phyloP scores from a whole-genome alignment of 495 filamentous ascomycete species.

The Annulohypoxylon bovei region DNA sequence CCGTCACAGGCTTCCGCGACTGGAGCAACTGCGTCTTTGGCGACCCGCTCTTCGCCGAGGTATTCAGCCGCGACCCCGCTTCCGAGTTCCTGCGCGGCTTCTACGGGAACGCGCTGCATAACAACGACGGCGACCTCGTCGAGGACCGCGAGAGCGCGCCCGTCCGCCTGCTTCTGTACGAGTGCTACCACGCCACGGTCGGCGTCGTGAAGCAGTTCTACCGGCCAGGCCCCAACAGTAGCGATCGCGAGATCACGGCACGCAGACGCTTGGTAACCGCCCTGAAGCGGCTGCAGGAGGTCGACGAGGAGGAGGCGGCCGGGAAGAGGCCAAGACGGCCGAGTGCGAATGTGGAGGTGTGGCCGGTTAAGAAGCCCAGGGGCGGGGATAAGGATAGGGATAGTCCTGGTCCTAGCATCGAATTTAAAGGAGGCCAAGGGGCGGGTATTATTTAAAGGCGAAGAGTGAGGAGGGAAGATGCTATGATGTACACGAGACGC shows the following conservation, averaged over 20 bases:
- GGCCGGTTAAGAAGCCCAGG: conserved; percentile 41
- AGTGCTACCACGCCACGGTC: conserved; percentile 58
- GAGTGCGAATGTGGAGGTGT: conserved; percentile 43
- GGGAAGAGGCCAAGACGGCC: conserved; percentile 43
- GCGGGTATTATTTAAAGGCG: not conserved
- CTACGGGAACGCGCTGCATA: conserved; percentile 5
- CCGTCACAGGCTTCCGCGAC: conserved; percentile 51
- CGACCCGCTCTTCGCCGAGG: conserved; percentile 64
- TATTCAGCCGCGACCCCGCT: conserved; percentile 57
- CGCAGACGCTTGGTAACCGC: conserved; percentile 54
- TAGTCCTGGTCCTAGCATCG: not conserved
- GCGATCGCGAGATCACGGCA: conserved; percentile 56
- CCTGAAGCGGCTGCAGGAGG: conserved; percentile 50
- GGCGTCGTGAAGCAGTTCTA: conserved; percentile 60
- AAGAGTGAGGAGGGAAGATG: not conserved
- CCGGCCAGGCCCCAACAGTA: conserved; percentile 55
- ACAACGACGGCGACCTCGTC: conserved; percentile 42
- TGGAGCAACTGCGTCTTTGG: conserved; percentile 68
- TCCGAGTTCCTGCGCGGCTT: conserved; percentile 56
- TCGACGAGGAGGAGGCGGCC: conserved; percentile 39
- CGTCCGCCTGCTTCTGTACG: conserved; percentile 57
- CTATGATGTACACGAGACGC: not conserved
- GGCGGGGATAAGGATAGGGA: conserved; percentile 31
- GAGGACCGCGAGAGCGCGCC: conserved; percentile 49
- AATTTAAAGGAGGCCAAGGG: not conserved